These are phyloP conservation scores for Coemansia guatemalensis DNA, from an alignment of 192 early-diverging fungal genomes.

Conservation along the genomic window DNA sequence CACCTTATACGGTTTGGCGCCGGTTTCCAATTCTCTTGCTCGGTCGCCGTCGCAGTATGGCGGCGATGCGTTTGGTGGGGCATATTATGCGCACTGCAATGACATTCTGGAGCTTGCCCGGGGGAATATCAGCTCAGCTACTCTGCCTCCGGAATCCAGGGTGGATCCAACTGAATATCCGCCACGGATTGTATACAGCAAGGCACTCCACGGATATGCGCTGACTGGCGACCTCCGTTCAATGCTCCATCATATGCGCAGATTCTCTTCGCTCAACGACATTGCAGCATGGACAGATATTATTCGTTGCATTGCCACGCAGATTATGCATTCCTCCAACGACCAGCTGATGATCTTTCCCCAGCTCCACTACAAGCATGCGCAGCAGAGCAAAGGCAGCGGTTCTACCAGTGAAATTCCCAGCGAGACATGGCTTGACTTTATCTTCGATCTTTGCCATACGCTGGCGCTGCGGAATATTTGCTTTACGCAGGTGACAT, in stretches of 20 bases:
- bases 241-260: slow-evolving; percentile 27
- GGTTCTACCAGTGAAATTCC: background rate
- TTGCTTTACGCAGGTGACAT: slow-evolving; percentile 17
- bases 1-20: slow-evolving; percentile 7
- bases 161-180: background rate
- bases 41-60: no score
- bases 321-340: background rate
- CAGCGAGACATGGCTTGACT: slow-evolving; percentile 11
- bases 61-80: background rate
- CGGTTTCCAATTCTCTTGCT: no score
- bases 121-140: background rate
- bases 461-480: slow-evolving; percentile 3
- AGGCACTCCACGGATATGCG: slow-evolving; percentile 24
- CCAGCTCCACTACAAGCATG: background rate
- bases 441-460: slow-evolving; percentile 10
- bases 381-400: no score
- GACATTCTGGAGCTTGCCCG: slow-evolving; percentile 16
- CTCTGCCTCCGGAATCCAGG: background rate
- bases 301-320: slow-evolving; percentile 21
- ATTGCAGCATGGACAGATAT: slow-evolving; percentile 25
- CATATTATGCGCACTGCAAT: slow-evolving; percentile 10
- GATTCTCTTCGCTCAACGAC: slow-evolving; percentile 14
- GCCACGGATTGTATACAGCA: slow-evolving; percentile 12
- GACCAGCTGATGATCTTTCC: slow-evolving; percentile 10
- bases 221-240: slow-evolving; percentile 16